These are phyloP conservation scores for Fusarium denticulatum DNA, from an alignment of 2,329 filamentous ascomycete genomes.

Conservation along the genomic window DNA sequence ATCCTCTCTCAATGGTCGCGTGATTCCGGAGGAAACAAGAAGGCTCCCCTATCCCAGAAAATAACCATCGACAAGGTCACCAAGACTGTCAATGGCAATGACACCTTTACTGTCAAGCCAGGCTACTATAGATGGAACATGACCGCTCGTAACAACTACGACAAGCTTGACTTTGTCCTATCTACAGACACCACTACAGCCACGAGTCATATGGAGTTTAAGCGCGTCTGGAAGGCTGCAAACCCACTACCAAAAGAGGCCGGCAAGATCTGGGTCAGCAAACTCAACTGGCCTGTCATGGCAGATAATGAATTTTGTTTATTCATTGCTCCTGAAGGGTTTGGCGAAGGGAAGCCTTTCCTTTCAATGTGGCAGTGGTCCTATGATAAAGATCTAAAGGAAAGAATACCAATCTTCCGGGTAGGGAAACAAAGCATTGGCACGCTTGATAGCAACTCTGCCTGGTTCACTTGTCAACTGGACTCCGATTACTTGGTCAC, in stretches of 20 bases:
- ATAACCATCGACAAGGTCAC: slow-evolving; percentile 5
- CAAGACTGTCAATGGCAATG: slow-evolving; percentile 1
- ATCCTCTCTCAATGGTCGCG: slow-evolving; percentile 31
- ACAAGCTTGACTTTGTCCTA: slow-evolving; percentile 18
- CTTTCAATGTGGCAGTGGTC: slow-evolving; percentile 30
- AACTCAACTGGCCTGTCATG: slow-evolving; percentile 8
- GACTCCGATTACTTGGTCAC: slow-evolving; percentile 15
- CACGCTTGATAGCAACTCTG: accelerated
- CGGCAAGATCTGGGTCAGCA: slow-evolving; percentile 31
- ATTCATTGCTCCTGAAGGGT: slow-evolving; percentile 27
- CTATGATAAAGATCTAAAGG: not conserved
- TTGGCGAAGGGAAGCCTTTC: slow-evolving; percentile 25
- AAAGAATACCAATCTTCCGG: slow-evolving; percentile 12
- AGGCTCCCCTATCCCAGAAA: slow-evolving; percentile 26
- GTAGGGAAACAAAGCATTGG: not conserved
- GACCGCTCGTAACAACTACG: slow-evolving; percentile 12
- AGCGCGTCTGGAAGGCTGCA: slow-evolving; percentile 22
- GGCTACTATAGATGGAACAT: slow-evolving; percentile 9
- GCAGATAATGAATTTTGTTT: slow-evolving; percentile 18
- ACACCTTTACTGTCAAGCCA: slow-evolving; percentile 10
- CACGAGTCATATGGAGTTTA: not conserved
- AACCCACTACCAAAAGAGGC: not conserved
- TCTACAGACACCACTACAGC: not conserved
- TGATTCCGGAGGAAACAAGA: slow-evolving; percentile 1
- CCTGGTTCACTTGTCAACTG: slow-evolving; percentile 11